Base-by-base conservation (phyloP, 768 basidiomycete genomes). In the Mycena venus region DNA sequence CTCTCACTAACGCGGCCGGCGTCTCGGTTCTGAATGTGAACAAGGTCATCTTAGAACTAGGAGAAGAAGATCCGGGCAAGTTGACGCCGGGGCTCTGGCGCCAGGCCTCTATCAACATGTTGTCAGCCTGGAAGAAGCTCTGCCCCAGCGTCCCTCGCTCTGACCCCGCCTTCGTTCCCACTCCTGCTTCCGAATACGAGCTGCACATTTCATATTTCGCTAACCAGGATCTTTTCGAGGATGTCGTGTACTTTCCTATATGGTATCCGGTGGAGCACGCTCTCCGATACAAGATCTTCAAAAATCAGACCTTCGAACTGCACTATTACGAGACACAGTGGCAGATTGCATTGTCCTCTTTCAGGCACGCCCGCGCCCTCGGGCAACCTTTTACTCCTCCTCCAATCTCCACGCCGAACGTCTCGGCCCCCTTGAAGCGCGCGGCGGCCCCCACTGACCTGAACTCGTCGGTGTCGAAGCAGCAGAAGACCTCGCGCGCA, bases 261-360 rank as follows among this genome's bases (percentile, higher is more conserved):
- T 72, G 71, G 71, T 60, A 53, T 34, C 44, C 44, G 2, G 47
- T 67, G 2, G 71, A 72, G 38, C 19, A 12, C 15, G 14, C 32
- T 8, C 64, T 72, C 0, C 64, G 71, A 10, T 61, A 69, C n/a
- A 31, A 31, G 53, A 49, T 65, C 44, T 38, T 65, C 23, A 21
- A 47, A 23, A 17, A 47, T n/a, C 12, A 17, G 4, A 17, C 17
- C 10, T 47, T 47, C 19, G 15, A 47, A n/a, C n/a, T n/a, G n/a
- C n/a, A n/a, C n/a, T n/a, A n/a, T n/a, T n/a, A n/a, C n/a, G n/a
- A n/a, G n/a, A n/a, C n/a, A n/a, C n/a, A n/a, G n/a, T n/a, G n/a
- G n/a, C n/a, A n/a, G n/a, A n/a, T n/a, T n/a, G n/a, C n/a, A n/a
- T n/a, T n/a, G n/a, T n/a, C n/a, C n/a, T n/a, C n/a, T n/a, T n/a